Percentiles rank a stretch among this genome's conserved stretches.
Conservation (phyloP, 495 filamentous ascomycete genomes). For the Parachaetomium inaequale region DNA sequence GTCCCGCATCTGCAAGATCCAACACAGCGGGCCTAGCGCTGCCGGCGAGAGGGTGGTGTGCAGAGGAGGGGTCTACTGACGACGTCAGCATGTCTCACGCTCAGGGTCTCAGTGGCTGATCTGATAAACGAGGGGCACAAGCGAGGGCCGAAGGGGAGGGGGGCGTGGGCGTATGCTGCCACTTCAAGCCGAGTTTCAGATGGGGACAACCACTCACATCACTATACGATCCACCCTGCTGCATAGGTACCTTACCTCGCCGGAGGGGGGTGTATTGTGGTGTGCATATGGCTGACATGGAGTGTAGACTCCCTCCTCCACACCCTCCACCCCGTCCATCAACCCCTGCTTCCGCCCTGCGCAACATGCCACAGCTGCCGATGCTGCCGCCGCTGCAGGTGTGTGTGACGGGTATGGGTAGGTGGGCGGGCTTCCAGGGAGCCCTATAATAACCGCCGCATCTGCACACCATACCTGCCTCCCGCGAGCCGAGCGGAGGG, state of each 20-base stretch:
- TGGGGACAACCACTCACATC: neutral
- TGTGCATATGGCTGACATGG: neutral
- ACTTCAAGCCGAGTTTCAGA: slow-evolving; percentile 4
- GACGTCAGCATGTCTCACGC: slow-evolving; percentile 7
- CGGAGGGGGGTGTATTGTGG: neutral
- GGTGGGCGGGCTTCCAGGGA: no score
- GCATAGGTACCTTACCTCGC: neutral
- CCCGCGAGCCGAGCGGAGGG: neutral
- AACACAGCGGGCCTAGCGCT: slow-evolving; percentile 6
- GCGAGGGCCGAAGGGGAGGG: neutral
- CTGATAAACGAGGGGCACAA: neutral
- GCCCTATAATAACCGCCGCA: slow-evolving; percentile 12
- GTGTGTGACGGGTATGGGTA: neutral
- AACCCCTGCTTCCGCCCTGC: neutral
- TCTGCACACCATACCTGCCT: neutral
- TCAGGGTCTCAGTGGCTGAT: neutral
- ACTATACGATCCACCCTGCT: neutral
- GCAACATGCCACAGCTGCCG: neutral
- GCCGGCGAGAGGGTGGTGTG: neutral
- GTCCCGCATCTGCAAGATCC: slow-evolving; percentile 17
- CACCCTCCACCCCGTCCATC: neutral
- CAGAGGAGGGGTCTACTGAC: neutral
- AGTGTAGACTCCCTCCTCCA: neutral
- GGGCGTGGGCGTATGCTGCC: slow-evolving; percentile 2
- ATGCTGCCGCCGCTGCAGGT: slow-evolving; percentile 1